Conservation (phyloP, 257 asterid species). For the Coffea canephora region DNA sequence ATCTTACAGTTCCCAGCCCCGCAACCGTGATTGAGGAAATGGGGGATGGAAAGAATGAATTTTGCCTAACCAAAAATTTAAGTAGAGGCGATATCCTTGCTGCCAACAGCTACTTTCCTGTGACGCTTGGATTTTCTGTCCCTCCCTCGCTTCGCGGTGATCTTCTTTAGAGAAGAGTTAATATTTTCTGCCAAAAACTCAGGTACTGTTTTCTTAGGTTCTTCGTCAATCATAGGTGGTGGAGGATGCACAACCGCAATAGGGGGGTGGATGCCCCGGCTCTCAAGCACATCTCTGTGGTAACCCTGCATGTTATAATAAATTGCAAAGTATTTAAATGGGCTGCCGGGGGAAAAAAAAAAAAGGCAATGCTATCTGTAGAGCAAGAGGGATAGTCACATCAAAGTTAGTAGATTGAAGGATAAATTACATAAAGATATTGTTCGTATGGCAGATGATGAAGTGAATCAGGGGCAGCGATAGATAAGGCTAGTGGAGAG, state of each 20-base stretch:
- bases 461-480: background rate
- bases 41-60: constrained; percentile 23
- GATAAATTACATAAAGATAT: background rate
- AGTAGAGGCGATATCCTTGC: constrained; percentile 28
- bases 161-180: constrained; percentile 24
- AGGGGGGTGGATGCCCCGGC: constrained; percentile 46
- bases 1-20: constrained; percentile 20
- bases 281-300: constrained; percentile 75
- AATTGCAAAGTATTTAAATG: background rate
- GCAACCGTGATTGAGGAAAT: background rate
- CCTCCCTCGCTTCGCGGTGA: constrained; percentile 48
- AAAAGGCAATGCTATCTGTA: background rate
- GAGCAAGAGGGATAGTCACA: background rate
- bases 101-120: constrained; percentile 52
- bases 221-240: constrained; percentile 30
- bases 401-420: background rate
- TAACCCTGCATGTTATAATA: constrained; percentile 56
- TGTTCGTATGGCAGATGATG: background rate
- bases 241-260: constrained; percentile 40
- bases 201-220: constrained; percentile 10
- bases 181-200: constrained; percentile 21
- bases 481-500: background rate
- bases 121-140: constrained; percentile 60
- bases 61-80: constrained; percentile 25
- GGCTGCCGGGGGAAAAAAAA: background rate